A percentile compares a stretch with the other conserved stretches of the same genome.
Evolutionary conservation across 2,329 filamentous ascomycete species (phyloP).

Genomic region (Stagonosporopsis chrysanthemi): DNA sequence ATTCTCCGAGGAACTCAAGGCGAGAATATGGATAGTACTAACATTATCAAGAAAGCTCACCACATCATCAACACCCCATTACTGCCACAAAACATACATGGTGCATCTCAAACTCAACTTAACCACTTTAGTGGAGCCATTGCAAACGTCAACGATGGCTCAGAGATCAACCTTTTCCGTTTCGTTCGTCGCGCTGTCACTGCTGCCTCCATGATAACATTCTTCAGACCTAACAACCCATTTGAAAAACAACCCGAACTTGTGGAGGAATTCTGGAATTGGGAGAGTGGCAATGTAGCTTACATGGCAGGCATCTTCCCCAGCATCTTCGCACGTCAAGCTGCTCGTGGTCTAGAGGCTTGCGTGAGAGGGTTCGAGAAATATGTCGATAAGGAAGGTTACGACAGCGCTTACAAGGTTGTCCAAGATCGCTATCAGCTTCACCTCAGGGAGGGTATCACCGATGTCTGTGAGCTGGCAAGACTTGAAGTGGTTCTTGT

Average conservation of each 20-base stretch:
- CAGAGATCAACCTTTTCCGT: constrained; percentile 50
- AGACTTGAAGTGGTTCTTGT: constrained; percentile 36
- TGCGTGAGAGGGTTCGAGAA: constrained; percentile 35
- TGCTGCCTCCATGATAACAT: constrained; percentile 49
- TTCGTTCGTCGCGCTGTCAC: constrained; percentile 41
- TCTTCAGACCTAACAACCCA: constrained; percentile 57
- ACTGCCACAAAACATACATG: constrained; percentile 37
- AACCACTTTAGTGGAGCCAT: constrained; percentile 42
- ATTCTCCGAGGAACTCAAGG: constrained; percentile 37
- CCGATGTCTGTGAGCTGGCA: constrained; percentile 20
- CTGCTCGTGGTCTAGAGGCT: constrained; percentile 47
- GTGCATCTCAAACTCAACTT: constrained; percentile 50
- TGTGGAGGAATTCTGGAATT: constrained; percentile 54
- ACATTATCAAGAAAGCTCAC: constrained; percentile 38
- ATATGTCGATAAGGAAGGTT: constrained; percentile 36
- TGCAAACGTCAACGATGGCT: constrained; percentile 25
- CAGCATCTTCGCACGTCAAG: constrained; percentile 49
- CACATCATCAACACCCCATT: constrained; percentile 48
- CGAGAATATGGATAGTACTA: constrained; percentile 40
- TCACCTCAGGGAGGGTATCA: constrained; percentile 29
- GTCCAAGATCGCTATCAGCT: constrained; percentile 33
- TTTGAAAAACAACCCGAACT: constrained; percentile 47
- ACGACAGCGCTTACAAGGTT: constrained; percentile 32
- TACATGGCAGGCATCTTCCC: constrained; percentile 47
- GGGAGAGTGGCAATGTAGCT: constrained; percentile 46